Evolutionary conservation across 192 early-diverging fungal genomes (phyloP).

Genomic region (Backusella parvicylindrica): DNA sequence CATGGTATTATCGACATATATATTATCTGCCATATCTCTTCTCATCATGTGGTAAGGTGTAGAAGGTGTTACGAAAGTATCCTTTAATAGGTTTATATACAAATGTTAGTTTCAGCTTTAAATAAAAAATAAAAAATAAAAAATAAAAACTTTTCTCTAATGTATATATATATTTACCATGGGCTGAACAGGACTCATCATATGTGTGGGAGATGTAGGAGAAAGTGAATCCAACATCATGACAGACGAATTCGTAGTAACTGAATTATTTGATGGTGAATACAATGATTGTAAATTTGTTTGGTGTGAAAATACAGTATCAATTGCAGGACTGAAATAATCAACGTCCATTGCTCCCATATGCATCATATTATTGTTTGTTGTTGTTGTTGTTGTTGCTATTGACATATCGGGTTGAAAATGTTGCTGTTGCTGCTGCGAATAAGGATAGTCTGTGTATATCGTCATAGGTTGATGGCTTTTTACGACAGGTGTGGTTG

Average conservation of each 20-base stretch:
- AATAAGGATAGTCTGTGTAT: background rate
- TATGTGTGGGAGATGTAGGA: background rate
- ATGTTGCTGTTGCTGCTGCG: background rate
- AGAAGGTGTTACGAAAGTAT: slow-evolving; percentile 6
- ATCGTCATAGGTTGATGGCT: slow-evolving; percentile 3
- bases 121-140: background rate
- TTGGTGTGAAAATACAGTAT: slow-evolving; percentile 1
- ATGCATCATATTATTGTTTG: background rate
- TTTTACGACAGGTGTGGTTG: slow-evolving; percentile 6
- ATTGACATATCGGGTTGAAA: background rate
- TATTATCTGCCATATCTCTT: slow-evolving; percentile 3
- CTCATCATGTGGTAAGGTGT: slow-evolving; percentile 2
- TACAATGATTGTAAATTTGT: background rate
- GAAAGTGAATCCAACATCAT: slow-evolving; percentile 5
- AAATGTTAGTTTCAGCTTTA: background rate
- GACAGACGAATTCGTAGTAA: slow-evolving; percentile 2
- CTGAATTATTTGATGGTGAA: slow-evolving; percentile 11
- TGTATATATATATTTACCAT: slow-evolving; percentile 6
- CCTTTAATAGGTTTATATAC: background rate
- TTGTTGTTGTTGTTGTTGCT: background rate
- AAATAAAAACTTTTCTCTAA: too few species aligned
- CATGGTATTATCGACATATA: background rate
- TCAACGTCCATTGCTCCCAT: slow-evolving; percentile 7
- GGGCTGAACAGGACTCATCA: slow-evolving; percentile 10
- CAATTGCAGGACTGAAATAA: slow-evolving; percentile 1